These are phyloP conservation scores for Globisporangium parvum DNA, from an alignment of 352 stramenopile genomes.

Conservation along the genomic window DNA sequence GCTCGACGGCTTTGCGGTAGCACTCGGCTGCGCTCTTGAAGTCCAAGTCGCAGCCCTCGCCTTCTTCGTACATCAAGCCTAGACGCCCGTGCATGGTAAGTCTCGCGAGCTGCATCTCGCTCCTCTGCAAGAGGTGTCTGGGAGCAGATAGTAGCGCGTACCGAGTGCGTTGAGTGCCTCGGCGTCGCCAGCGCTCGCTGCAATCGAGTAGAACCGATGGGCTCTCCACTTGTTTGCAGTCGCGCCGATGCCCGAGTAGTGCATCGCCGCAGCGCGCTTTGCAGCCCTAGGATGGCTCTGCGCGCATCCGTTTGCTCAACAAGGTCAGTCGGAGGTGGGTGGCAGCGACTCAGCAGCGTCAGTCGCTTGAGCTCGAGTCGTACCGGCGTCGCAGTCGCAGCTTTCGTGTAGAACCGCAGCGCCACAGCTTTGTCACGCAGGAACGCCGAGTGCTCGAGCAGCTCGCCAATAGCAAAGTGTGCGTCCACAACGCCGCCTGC, in stretches of 20 bases:
- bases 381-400: constrained; percentile 26
- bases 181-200: constrained; percentile 37
- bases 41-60: constrained; percentile 63
- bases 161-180: constrained; percentile 69
- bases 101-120: neutral
- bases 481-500: constrained; percentile 32
- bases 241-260: constrained; percentile 54
- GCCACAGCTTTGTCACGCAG: constrained; percentile 42
- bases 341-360: too few relatives aligned
- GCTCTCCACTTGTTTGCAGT: constrained; percentile 40
- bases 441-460: constrained; percentile 47
- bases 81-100: neutral
- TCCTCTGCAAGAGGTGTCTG: too few relatives aligned
- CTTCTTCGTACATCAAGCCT: constrained; percentile 77
- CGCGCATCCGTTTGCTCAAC: neutral
- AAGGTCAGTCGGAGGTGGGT: too few relatives aligned
- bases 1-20: constrained; percentile 44
- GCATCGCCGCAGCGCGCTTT: constrained; percentile 50
- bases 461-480: constrained; percentile 35
- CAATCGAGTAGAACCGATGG: constrained; percentile 49
- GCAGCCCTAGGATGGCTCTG: constrained; percentile 40
- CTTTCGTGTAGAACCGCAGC: constrained; percentile 57
- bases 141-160: constrained; percentile 8
- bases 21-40: constrained; percentile 46
- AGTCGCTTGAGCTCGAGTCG: neutral